A percentile compares a stretch with the other conserved stretches of the same genome.
These are phyloP conservation scores for Cryptococcus floricola DNA, from an alignment of 1,284 basidiomycete species.

Conservation along the genomic window DNA sequence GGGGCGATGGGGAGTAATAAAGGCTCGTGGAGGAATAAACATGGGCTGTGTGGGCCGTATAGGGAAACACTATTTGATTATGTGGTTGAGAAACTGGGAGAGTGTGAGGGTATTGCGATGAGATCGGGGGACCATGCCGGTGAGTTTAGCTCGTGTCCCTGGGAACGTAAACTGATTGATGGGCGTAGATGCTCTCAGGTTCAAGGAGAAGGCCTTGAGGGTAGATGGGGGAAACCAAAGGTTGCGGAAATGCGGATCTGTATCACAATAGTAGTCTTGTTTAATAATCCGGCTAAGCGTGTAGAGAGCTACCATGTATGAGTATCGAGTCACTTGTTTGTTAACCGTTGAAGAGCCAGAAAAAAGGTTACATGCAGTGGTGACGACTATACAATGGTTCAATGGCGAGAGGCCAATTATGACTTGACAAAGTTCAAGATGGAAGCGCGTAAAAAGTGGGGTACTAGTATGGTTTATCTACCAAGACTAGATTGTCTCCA, in stretches of 20 bases:
- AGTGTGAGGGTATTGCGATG: constrained; percentile 1
- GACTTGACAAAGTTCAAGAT: neutral
- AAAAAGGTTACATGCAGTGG: neutral
- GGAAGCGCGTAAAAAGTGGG: neutral
- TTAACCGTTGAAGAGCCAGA: neutral
- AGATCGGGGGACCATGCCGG: constrained; percentile 1
- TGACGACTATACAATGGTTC: neutral
- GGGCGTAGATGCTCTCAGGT: constrained; percentile 6
- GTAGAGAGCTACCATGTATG: neutral
- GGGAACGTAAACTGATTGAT: neutral
- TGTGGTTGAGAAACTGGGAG: constrained; percentile 1
- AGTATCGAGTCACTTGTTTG: neutral
- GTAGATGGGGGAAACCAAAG: too few relatives aligned
- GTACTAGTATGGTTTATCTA: constrained; percentile 21
- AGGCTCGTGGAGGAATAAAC: neutral
- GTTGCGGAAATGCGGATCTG: constrained; percentile 2
- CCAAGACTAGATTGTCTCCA: constrained; percentile 8
- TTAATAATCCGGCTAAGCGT: neutral
- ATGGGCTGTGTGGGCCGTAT: constrained; percentile 11
- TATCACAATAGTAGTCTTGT: neutral
- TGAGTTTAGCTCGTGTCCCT: constrained; percentile 2
- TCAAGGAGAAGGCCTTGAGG: constrained; percentile 2
- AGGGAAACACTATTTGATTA: neutral
- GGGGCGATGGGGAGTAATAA: too few relatives aligned
- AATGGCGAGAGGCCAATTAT: neutral